phyloP scores from a whole-genome alignment of 1,139 yeast genomes.

The Yarrowia galli region DNA sequence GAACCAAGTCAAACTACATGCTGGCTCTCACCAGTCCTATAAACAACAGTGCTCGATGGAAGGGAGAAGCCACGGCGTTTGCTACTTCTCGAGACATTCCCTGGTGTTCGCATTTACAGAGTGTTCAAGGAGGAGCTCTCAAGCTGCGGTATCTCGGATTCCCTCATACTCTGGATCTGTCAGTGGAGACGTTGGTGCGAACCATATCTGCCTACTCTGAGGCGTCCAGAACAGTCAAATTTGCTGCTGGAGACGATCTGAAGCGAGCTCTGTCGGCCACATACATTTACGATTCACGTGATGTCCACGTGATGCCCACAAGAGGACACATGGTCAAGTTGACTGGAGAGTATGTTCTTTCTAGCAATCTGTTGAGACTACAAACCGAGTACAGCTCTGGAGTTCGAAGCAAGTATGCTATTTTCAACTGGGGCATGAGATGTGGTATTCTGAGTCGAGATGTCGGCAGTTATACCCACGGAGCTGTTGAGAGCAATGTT shows the following conservation, averaged over 20 bases:
- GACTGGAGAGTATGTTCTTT: constrained; percentile 45
- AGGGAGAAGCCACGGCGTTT: constrained; percentile 62
- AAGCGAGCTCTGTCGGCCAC: constrained; percentile 51
- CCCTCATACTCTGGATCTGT: constrained; percentile 15
- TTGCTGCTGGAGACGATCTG: constrained; percentile 52
- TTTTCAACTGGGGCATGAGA: constrained; percentile 28
- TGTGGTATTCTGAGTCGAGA: constrained; percentile 21
- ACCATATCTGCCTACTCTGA: constrained; percentile 58
- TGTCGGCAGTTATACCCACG: constrained; percentile 1
- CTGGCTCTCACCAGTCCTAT: constrained; percentile 71
- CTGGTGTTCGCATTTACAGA: constrained; percentile 70
- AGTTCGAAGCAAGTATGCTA: constrained; percentile 1
- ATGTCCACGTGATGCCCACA: constrained; percentile 50
- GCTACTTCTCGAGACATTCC: constrained; percentile 70
- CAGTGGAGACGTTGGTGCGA: constrained; percentile 63
- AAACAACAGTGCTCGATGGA: constrained; percentile 59
- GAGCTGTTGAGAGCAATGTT: constrained; percentile 38
- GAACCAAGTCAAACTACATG: constrained; percentile 73
- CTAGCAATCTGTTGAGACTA: background rate
- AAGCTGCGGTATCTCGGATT: constrained; percentile 53
- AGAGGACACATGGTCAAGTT: constrained; percentile 63
- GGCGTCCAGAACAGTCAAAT: constrained; percentile 49
- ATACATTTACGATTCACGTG: constrained; percentile 49
- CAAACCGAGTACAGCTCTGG: constrained; percentile 31
- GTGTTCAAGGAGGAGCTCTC: constrained; percentile 63